Percentiles rank a stretch among this genome's conserved stretches.
Conservation (phyloP, 2,329 filamentous ascomycete genomes). For the Penicillium psychrosexuale region DNA sequence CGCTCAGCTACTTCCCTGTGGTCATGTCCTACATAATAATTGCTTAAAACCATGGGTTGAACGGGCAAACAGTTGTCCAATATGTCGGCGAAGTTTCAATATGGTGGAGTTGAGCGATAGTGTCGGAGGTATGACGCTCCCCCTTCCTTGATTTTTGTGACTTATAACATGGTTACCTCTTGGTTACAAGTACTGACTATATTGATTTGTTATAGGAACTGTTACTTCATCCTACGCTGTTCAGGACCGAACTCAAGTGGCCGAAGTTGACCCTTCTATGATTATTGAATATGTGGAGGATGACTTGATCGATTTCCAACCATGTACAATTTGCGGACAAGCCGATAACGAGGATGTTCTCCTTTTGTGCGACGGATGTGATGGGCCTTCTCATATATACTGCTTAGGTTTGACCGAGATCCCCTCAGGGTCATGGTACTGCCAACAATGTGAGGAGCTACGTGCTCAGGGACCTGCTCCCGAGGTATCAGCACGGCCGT, state of each 20-base stretch:
- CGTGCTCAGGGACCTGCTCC: conserved; percentile 40
- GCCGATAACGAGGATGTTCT: conserved; percentile 79
- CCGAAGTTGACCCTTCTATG: conserved; percentile 74
- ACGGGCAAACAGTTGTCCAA: conserved; percentile 95
- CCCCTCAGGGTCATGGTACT: conserved; percentile 82
- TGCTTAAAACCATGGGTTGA: conserved; percentile 94
- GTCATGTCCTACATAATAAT: conserved; percentile 86
- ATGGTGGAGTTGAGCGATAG: conserved; percentile 78
- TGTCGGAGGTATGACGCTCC: conserved; percentile 66
- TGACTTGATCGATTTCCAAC: conserved; percentile 59
- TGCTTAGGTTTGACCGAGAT: conserved; percentile 80
- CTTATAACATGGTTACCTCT: conserved; percentile 6
- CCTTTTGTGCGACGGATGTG: conserved; percentile 87
- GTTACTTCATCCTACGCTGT: conserved; percentile 58
- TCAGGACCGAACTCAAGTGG: conserved; percentile 64
- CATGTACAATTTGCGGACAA: conserved; percentile 80
- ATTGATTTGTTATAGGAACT: conserved; percentile 44
- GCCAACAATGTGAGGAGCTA: conserved; percentile 68
- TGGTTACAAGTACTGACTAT: conserved; percentile 8
- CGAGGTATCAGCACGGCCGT: conserved; percentile 31
- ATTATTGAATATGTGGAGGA: conserved; percentile 66
- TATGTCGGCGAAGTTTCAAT: conserved; percentile 91
- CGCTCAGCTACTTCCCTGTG: conserved; percentile 69
- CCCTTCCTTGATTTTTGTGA: conserved; percentile 3
- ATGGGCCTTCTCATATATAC: conserved; percentile 85